Evolutionary conservation across 2,329 filamentous ascomycete genomes (phyloP).

Genomic region (Thelonectria rubi): DNA sequence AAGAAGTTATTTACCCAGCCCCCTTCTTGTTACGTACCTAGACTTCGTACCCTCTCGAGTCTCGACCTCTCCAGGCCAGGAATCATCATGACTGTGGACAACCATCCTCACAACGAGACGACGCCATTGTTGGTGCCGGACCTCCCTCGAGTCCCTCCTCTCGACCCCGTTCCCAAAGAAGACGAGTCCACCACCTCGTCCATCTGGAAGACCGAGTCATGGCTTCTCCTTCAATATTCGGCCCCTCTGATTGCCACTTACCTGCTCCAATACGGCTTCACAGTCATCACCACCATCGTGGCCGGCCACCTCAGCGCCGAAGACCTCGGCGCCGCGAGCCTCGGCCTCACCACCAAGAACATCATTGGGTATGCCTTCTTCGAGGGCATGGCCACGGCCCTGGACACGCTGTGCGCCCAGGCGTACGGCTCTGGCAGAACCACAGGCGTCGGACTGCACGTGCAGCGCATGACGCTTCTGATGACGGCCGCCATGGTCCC

Average conservation of each 20-base stretch:
- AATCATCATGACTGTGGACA: neutral
- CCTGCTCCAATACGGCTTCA: conserved; percentile 62
- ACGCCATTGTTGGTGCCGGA: neutral
- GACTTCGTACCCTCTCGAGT: neutral
- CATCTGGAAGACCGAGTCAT: conserved; percentile 29
- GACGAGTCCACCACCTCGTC: neutral
- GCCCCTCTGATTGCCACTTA: conserved; percentile 61
- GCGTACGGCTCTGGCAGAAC: conserved; percentile 51
- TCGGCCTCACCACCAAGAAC: conserved; percentile 64
- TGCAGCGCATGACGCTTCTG: conserved; percentile 61
- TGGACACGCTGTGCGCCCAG: conserved; percentile 40
- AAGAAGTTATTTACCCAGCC: neutral
- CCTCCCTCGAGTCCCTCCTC: neutral
- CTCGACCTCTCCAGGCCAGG: neutral
- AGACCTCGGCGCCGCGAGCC: conserved; percentile 60
- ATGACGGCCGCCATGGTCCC: conserved; percentile 58
- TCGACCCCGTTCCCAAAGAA: neutral
- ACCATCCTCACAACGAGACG: neutral
- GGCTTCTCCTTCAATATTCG: conserved; percentile 44
- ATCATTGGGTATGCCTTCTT: conserved; percentile 60
- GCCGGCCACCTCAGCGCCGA: conserved; percentile 62
- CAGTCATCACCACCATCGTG: conserved; percentile 60
- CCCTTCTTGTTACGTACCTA: neutral
- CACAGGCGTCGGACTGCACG: conserved; percentile 60
- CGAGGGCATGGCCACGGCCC: conserved; percentile 40